Percentiles rank a stretch among this genome's conserved stretches.
These are phyloP conservation scores for Tricholoma flavovirens DNA, from an alignment of 768 basidiomycete genomes.

Conservation along the genomic window DNA sequence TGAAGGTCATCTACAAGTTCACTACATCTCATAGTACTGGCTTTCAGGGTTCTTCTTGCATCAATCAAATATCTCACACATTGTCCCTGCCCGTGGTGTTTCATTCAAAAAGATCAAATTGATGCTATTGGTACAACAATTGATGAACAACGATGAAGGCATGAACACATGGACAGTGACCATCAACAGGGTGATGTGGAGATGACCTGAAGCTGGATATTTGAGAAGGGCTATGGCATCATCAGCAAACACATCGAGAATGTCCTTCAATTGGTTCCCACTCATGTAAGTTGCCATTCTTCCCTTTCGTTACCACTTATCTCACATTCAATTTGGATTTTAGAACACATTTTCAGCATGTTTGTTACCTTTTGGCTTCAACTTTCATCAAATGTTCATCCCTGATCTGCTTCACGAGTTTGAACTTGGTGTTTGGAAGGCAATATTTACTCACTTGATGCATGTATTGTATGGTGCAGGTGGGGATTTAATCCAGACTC, in stretches of 20 bases:
- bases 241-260: not conserved
- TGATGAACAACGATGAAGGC: not conserved
- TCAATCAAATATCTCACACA: conserved; percentile 2
- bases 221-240: not conserved
- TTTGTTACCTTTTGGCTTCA: not conserved
- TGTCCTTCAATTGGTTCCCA: not conserved
- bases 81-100: not conserved
- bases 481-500: conserved; percentile 1
- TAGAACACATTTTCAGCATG: not conserved
- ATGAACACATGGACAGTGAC: not conserved
- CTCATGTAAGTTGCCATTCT: not conserved
- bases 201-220: not conserved
- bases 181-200: not conserved
- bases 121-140: not conserved
- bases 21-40: not conserved
- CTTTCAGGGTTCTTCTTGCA: conserved; percentile 3
- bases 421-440: conserved; percentile 23
- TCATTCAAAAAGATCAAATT: not conserved
- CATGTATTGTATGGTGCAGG: conserved; percentile 13
- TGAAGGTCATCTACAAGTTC: not conserved
- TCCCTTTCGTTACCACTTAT: not conserved
- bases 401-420: conserved; percentile 24
- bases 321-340: not conserved
- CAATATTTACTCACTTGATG: conserved; percentile 19
- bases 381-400: conserved; percentile 12